Evolutionary conservation across 2,329 filamentous ascomycete genomes (phyloP), one percentile per base, ranked within the genome.

Genomic region (Colletotrichum graminicola): DNA sequence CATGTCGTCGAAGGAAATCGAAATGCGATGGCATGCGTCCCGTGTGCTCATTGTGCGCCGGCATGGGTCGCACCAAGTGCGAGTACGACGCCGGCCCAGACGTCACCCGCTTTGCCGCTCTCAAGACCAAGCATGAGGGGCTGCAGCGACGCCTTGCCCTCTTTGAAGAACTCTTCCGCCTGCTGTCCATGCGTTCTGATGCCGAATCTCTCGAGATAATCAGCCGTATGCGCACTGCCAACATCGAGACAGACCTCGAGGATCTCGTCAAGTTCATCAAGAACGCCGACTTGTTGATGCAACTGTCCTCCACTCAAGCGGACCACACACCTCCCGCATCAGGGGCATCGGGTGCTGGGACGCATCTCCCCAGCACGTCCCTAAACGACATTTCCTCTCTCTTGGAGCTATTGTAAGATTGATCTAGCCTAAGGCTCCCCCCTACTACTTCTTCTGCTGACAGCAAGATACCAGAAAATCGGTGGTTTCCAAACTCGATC

Each of bases 71-170:
- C 21, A 67, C 73, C 14, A 57, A n/a, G 16, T 74, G 73, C 64
- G 73, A 74, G 51, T 74, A 74, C 26, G 71, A 74, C 12, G 73
- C 62, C n/a, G 73, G 72, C 5, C 73, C 73, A 14, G 73, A 74
- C 62, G 59, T 73, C n/a, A 71, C 73, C 2, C 71, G 71, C 29
- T 66, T 70, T 14, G 71, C 71, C 11, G 73, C 73, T n/a, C 55
- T 74, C 32, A 71, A 71, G 45, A 56, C 68, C 5, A 73, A 54
- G 52, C 60, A 73, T 12, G 71, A 73, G 26, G 73, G 73, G 7
- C 34, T 74, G 34, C 73, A 73, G 32, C 60, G 57, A 3, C 73
- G 71, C 8, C n/a, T 65, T 34, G 45, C 55, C 12, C 67, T 74
- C 7, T 68, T 73, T 47, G 67, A 74, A 14, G 67, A 74, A 8